Conservation (phyloP, 1,139 yeast genomes). For the Yamadazyma dushanensis region DNA sequence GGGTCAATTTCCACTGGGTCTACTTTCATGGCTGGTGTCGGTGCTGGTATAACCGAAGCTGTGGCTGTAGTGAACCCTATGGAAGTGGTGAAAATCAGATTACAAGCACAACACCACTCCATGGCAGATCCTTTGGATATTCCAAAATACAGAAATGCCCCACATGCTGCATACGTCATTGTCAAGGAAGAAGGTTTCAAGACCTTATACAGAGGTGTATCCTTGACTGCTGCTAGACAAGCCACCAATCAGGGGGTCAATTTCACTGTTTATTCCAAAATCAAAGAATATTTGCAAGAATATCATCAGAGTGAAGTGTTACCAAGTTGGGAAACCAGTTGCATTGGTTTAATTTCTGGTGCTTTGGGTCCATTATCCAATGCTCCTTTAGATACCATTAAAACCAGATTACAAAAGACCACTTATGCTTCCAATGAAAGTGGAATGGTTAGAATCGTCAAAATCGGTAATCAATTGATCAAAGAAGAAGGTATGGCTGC, state of each 20-base stretch:
- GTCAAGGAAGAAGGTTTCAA: constrained; percentile 88
- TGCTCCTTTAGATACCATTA: constrained; percentile 96
- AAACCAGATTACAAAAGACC: constrained; percentile 94
- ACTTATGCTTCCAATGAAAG: constrained; percentile 70
- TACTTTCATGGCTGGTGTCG: constrained; percentile 90
- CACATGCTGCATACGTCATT: constrained; percentile 84
- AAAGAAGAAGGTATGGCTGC: constrained; percentile 89
- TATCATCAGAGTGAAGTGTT: constrained; percentile 65
- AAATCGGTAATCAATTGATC: constrained; percentile 79
- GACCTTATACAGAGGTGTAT: constrained; percentile 91
- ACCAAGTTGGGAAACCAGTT: constrained; percentile 93
- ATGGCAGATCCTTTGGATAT: constrained; percentile 77
- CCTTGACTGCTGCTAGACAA: constrained; percentile 95
- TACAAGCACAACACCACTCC: constrained; percentile 94
- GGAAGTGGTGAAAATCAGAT: constrained; percentile 94
- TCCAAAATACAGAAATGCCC: constrained; percentile 90
- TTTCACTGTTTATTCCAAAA: constrained; percentile 89
- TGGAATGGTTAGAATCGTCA: constrained; percentile 71
- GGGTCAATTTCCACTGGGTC: constrained; percentile 70
- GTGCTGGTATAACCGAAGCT: constrained; percentile 97
- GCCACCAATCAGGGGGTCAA: constrained; percentile 99
- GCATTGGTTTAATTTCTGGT: constrained; percentile 89
- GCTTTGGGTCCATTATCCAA: constrained; percentile 97
- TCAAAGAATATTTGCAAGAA: constrained; percentile 69
- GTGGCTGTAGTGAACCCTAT: constrained; percentile 93